Evolutionary conservation across 805 yeast genomes (phyloP), one percentile per base, ranked within the genome.

Genomic region (Spathaspora hagerdaliae): DNA sequence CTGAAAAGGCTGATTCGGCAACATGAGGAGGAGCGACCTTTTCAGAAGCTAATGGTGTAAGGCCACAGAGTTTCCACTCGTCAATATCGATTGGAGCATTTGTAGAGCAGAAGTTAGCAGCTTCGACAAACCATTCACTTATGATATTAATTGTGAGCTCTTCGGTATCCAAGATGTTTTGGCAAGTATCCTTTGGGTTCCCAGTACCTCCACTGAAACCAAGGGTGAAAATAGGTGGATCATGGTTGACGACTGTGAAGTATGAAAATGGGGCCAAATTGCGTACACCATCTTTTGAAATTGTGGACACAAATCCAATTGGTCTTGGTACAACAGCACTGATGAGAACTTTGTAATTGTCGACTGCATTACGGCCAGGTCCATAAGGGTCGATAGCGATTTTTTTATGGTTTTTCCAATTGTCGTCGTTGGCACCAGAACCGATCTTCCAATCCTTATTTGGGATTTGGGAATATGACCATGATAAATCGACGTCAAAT

Each of bases 191-290:
- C 57, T 82, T 82, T n/a, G 58, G 52, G 11, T 46, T 51, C 1
- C 54, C 63, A 8, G 51, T 47, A 13, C 72, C 72, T 10, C 68
- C 59, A n/a, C 77, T 63, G 47, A 79, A 59, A 0, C 83, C 79
- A 35, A 82, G 42, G 2, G 67, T 63, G 54, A 82, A 82, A 9
- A 77, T 69, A 3, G 87, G 87, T 4, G 87, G 87, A 49, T 81
- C 83, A 44, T 63, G 60, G 40, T 64, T 65, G 12, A 75, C 73
- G 24, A 78, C 50, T 26, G 63, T 64, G 56, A 79, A 78, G 58
- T 68, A 82, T 10, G 84, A 78, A 54, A 77, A 82, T n/a, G 87
- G 87, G 1, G 87, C 78, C 35, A 82, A 58, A 54, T 82, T 82
- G 29, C 53, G 52, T 1, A 51, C 53, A 1, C 85, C 84, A 9